phyloP scores from a whole-genome alignment of 176 grass and related monocot genomes.

The Phoenix roebelenii region DNA sequence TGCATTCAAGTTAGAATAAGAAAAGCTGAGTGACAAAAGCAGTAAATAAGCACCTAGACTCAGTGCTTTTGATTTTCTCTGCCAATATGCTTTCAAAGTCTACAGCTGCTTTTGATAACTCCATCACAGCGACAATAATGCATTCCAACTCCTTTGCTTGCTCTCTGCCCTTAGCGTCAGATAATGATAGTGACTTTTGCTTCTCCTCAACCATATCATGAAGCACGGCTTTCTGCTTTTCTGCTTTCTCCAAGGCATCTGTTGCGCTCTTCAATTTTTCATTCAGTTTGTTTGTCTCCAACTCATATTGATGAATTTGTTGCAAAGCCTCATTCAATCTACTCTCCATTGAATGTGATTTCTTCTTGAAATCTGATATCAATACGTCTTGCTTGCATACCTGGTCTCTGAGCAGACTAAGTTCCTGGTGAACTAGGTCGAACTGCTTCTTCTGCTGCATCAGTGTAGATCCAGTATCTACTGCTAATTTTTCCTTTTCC shows the following conservation, averaged over 20 bases:
- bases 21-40: not conserved
- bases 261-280: conserved; percentile 31
- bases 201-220: conserved; percentile 38
- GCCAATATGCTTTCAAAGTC: conserved; percentile 51
- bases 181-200: conserved; percentile 28
- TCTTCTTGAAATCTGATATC: conserved; percentile 43
- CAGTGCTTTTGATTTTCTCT: conserved; percentile 31
- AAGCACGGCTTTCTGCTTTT: conserved; percentile 47
- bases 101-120: conserved; percentile 30
- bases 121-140: conserved; percentile 28
- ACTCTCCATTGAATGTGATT: conserved; percentile 43
- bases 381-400: conserved; percentile 38
- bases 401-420: conserved; percentile 51
- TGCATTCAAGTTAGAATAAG: too few relatives aligned
- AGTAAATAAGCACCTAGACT: conserved; percentile 40
- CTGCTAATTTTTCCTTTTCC: conserved; percentile 49
- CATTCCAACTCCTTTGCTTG: conserved; percentile 28
- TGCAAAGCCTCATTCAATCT: conserved; percentile 53
- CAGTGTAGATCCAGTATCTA: conserved; percentile 41
- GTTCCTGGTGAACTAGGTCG: conserved; percentile 43
- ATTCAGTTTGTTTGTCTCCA: conserved; percentile 37
- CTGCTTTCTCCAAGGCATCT: conserved; percentile 41
- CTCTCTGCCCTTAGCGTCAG: conserved; percentile 10
- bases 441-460: conserved; percentile 61
- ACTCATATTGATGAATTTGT: conserved; percentile 40